Evolutionary conservation across 2,329 filamentous ascomycete genomes (phyloP), one percentile per base, ranked within the genome.

Genomic region (Gremmenia infestans): DNA sequence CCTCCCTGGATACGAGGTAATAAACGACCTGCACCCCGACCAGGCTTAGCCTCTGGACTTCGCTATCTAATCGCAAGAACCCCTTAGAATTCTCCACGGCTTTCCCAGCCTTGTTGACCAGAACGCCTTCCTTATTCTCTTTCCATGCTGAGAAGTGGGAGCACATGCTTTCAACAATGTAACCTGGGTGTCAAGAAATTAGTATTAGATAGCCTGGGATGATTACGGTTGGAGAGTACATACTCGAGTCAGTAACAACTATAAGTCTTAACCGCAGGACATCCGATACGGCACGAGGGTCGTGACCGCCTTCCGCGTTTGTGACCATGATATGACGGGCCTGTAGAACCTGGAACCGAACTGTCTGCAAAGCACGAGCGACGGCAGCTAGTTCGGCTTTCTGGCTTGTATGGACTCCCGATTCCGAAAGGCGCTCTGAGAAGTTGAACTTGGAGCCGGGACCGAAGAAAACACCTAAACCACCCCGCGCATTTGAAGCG

Each of bases 311-410:
- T 9, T 32, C 28, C 28, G 28, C 28, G 9, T 32, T 32, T 32
- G 2, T 32, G 32, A 53, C 32, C 32, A 53, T 53, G 19, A 14
- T 6, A 19, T 35, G 46, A 43, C 55, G 55, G 17, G 17, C 22
- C 40, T 42, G 40, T 8, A 57, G 22, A 23, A 52, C n/a, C 28
- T 40, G 47, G 9, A 28, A 40, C 3, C 48, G 52, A 40, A 54
- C n/a, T 23, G 15, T 47, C 35, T 57, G 40, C 40, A 57, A 43
- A 8, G 47, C 55, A 17, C 42, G 47, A 43, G 40, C 35, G 5
- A 39, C 52, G 39, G 55, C 55, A 40, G 52, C 55, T 14, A 57
- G 25, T 52, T 57, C 55, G 9, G 52, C 55, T 40, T 54, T 57
- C 43, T 54, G 55, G 42, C 17, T 57, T 6, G 55, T 57, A 9